These are phyloP conservation scores for Dichotomocladium elegans DNA, from an alignment of 371 early-diverging fungal genomes.

Conservation along the genomic window DNA sequence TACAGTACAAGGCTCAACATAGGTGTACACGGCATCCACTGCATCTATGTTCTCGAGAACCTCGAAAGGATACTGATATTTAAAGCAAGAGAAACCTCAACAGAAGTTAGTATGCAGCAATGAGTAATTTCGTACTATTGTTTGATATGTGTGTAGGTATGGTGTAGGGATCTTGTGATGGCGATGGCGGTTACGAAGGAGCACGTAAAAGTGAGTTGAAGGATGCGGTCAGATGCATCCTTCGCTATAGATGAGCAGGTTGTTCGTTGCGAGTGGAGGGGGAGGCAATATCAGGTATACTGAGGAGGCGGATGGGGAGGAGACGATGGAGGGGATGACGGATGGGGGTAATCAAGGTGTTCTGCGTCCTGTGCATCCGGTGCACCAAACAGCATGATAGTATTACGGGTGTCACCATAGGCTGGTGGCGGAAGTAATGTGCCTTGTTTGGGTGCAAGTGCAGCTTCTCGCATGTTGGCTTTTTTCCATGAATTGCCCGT, in stretches of 20 bases:
- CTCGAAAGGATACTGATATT: too few species aligned
- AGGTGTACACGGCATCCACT: too few species aligned
- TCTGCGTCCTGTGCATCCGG: not conserved
- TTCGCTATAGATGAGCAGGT: too few species aligned
- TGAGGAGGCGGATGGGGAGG: slow-evolving; percentile 5
- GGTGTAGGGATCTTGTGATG: too few species aligned
- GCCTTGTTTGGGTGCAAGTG: slow-evolving; percentile 61
- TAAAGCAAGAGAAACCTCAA: too few species aligned
- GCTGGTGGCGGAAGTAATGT: slow-evolving; percentile 54
- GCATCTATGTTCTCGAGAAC: too few species aligned
- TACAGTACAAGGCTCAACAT: too few species aligned
- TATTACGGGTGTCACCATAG: slow-evolving; percentile 46
- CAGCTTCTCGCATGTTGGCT: slow-evolving; percentile 71
- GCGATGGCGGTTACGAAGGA: not conserved
- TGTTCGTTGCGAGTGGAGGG: not conserved
- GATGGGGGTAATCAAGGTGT: slow-evolving; percentile 12
- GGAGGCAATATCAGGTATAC: slow-evolving; percentile 3
- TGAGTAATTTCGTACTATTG: too few species aligned
- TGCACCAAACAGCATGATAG: slow-evolving; percentile 36
- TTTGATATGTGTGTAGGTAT: too few species aligned
- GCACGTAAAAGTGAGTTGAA: not conserved
- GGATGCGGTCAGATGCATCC: too few species aligned
- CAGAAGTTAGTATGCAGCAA: too few species aligned
- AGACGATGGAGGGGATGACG: not conserved
- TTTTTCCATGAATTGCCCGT: not conserved